These are phyloP conservation scores for Cladosporium sp. DNA, from an alignment of 2,329 filamentous ascomycete species.

Conservation along the genomic window DNA sequence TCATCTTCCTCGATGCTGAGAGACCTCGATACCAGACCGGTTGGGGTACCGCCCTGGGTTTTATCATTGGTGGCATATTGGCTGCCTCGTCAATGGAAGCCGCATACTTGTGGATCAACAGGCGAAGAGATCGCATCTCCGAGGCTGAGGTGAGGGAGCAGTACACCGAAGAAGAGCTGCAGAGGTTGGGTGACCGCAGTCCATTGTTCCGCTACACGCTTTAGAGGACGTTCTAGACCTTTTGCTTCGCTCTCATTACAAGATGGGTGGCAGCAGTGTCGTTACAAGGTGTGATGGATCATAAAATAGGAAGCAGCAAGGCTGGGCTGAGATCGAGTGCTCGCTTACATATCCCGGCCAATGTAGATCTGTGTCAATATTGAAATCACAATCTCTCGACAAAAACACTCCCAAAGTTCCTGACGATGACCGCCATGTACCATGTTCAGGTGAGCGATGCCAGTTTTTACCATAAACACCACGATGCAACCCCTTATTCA, in stretches of 20 bases:
- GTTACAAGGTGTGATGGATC: too few species aligned
- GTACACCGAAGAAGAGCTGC: constrained; percentile 39
- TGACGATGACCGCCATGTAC: neutral
- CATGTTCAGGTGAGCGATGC: neutral
- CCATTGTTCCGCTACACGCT: constrained; percentile 41
- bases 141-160: constrained; percentile 36
- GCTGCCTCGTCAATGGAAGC: constrained; percentile 24
- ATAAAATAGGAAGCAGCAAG: neutral
- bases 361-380: neutral
- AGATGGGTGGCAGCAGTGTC: neutral
- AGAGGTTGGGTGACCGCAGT: constrained; percentile 41
- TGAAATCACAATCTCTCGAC: neutral
- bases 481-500: too few species aligned
- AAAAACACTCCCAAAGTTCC: neutral
- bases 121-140: constrained; percentile 34
- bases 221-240: neutral
- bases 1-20: constrained; percentile 40
- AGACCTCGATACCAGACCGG: constrained; percentile 51
- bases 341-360: too few species aligned
- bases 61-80: constrained; percentile 27
- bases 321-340: too few species aligned
- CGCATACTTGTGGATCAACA: constrained; percentile 35
- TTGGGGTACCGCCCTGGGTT: constrained; percentile 38
- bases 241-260: neutral
- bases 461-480: neutral